Evolutionary conservation across 495 filamentous ascomycete species (phyloP).

Genomic region (Talaromyces stipitatus): DNA sequence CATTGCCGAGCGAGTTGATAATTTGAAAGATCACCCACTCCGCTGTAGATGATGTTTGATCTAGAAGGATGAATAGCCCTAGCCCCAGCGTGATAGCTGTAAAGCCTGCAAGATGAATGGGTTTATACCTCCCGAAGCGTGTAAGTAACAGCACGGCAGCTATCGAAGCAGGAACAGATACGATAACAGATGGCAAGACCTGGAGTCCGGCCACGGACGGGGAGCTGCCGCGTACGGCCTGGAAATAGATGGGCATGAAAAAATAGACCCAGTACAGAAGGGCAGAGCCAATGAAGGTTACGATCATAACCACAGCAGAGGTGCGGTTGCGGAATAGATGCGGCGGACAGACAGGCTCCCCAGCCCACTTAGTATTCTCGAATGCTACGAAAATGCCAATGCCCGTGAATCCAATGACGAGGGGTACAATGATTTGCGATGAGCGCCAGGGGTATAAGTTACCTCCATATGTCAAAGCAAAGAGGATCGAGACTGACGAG

Average conservation of each 20-base stretch:
- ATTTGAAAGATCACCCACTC: slow-evolving; percentile 23
- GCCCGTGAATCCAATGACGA: background rate
- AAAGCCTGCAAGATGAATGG: too few relatives aligned
- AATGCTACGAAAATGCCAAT: background rate
- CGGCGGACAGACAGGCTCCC: slow-evolving; percentile 13
- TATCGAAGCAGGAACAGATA: slow-evolving; percentile 23
- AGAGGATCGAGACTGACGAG: background rate
- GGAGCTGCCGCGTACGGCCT: slow-evolving; percentile 23
- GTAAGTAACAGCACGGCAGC: slow-evolving; percentile 24
- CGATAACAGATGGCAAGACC: slow-evolving; percentile 27
- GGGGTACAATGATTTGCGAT: background rate
- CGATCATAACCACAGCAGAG: slow-evolving; percentile 8
- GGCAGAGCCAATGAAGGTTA: slow-evolving; percentile 15
- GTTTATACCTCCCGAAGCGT: too few relatives aligned
- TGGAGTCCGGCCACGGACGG: slow-evolving; percentile 27
- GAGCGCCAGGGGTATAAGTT: background rate
- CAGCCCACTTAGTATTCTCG: background rate
- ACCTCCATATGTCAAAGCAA: background rate
- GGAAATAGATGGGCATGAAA: slow-evolving; percentile 45
- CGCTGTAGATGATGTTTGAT: slow-evolving; percentile 12
- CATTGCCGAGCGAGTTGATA: slow-evolving; percentile 19
- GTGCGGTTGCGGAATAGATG: slow-evolving; percentile 15
- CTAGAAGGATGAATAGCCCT: slow-evolving; percentile 33
- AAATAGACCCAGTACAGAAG: slow-evolving; percentile 28
- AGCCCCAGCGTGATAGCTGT: slow-evolving; percentile 29